phyloP scores from a whole-genome alignment of 2,329 filamentous ascomycete genomes.

The Annulohypoxylon truncatum region DNA sequence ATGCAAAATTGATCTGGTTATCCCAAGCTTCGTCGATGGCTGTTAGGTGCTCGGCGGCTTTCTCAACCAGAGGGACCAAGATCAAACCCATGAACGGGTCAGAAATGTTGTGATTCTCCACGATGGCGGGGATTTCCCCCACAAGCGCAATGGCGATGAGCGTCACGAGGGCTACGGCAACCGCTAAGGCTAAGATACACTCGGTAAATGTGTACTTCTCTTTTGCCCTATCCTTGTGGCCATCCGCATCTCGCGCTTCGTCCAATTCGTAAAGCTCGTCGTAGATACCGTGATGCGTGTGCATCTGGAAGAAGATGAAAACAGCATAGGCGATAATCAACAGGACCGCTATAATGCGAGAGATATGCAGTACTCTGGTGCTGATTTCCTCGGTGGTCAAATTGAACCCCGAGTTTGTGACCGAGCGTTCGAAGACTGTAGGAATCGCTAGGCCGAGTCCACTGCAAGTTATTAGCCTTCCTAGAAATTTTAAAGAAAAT shows the following conservation, averaged over 20 bases:
- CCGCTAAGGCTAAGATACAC: slow-evolving; percentile 71
- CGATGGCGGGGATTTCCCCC: slow-evolving; percentile 73
- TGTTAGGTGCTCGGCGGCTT: slow-evolving; percentile 86
- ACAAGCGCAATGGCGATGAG: slow-evolving; percentile 81
- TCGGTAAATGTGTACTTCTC: slow-evolving; percentile 81
- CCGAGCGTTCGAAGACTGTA: slow-evolving; percentile 66
- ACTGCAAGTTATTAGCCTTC: slow-evolving; percentile 46
- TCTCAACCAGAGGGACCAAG: slow-evolving; percentile 84
- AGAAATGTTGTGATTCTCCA: slow-evolving; percentile 58
- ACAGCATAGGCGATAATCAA: slow-evolving; percentile 75
- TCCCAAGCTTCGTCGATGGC: slow-evolving; percentile 88
- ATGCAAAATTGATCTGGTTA: slow-evolving; percentile 84
- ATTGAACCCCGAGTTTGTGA: slow-evolving; percentile 48
- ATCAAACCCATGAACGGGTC: slow-evolving; percentile 76
- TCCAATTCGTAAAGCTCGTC: slow-evolving; percentile 78
- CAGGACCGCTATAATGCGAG: slow-evolving; percentile 76
- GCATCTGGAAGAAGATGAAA: slow-evolving; percentile 79
- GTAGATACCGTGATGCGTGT: slow-evolving; percentile 81
- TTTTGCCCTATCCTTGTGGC: slow-evolving; percentile 68
- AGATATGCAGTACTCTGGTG: slow-evolving; percentile 71
- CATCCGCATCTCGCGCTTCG: slow-evolving; percentile 74
- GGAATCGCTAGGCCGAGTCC: slow-evolving; percentile 64
- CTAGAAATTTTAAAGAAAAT: slow-evolving; percentile 48
- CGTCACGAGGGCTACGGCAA: slow-evolving; percentile 76
- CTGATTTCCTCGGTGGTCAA: slow-evolving; percentile 56